Percentiles rank a stretch among this genome's conserved stretches.
phyloP scores from a whole-genome alignment of 2,329 filamentous ascomycete species.

The Fusarium brevicatenulatum region DNA sequence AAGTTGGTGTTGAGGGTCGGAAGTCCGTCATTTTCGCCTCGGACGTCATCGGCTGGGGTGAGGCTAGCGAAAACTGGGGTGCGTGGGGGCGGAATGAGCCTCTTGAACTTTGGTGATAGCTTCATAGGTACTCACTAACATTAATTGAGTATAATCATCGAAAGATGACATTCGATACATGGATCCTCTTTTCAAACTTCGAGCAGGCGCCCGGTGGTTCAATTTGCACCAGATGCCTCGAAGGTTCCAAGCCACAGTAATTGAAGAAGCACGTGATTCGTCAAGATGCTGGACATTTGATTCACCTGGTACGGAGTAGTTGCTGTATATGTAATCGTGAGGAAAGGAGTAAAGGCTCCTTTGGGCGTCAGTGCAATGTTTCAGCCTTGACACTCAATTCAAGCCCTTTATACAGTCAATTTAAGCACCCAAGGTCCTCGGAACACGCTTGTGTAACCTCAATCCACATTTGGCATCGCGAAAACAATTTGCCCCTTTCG shows the following conservation, averaged over 20 bases:
- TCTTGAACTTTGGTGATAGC: not conserved
- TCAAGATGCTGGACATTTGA: too few relatives aligned
- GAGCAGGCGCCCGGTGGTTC: too few relatives aligned
- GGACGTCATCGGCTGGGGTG: slow-evolving; percentile 48
- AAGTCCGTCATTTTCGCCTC: slow-evolving; percentile 45
- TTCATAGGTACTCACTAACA: not conserved
- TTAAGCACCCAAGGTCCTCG: too few relatives aligned
- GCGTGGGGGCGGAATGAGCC: not conserved
- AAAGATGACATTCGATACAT: not conserved
- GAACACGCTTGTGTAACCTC: not conserved
- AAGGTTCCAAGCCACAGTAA: not conserved
- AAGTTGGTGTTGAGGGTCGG: slow-evolving; percentile 40
- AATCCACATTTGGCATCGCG: not conserved
- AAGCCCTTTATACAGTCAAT: too few relatives aligned
- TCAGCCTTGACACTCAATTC: too few relatives aligned
- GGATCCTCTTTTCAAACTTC: not conserved
- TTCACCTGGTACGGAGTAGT: too few relatives aligned
- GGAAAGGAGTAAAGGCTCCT: too few relatives aligned
- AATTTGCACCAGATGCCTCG: not conserved
- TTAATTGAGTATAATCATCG: not conserved
- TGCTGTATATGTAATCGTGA: too few relatives aligned
- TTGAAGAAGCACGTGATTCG: not conserved
- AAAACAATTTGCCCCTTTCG: slow-evolving; percentile 7
- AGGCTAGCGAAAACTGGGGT: not conserved
- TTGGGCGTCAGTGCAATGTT: too few relatives aligned